Base-by-base conservation (phyloP, 768 basidiomycete species). In the Cystofilobasidium macerans region DNA sequence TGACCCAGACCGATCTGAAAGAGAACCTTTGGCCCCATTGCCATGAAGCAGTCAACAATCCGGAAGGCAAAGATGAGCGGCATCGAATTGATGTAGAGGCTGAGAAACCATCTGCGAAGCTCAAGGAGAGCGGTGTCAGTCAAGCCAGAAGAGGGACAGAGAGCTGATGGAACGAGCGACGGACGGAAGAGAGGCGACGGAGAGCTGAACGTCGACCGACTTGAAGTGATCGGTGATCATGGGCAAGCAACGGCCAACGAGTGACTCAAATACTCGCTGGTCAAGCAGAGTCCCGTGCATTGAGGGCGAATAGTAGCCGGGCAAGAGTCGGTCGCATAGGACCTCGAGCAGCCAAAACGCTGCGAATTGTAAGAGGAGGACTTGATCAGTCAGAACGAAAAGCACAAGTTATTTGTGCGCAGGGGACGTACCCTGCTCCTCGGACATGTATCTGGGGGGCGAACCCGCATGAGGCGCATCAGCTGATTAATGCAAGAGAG, bases 221-320 rank as follows among this genome's bases (percentile, higher is more conserved):
- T 82, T 81, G 78, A 97, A 95, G 75, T 98, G 89, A 33, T 95
- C 90, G 71, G 93, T 86, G 70, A 99, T 89, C 72, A 94, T 87
- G 4, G 92, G 92, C 43, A 97, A 80, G 78, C 88, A 89, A 62
- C 85, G 83, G 63, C 86, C 82, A 9, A 98, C 93, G 36, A 99
- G 81, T 8, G 92, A 85, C 74, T 99, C 95, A 69, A 99, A 99
- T 0, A 99, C 95, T 24, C 92, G 83, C 75, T 99, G 95, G 74
- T 99, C 95, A n/a, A 99, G 84, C 14, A 99, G 82, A 0, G 95
- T 99, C 18, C 95, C 95, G 71, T 97, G 91, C 95, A 99, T 99
- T 0, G 93, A 94, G 2, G 91, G 89, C 69, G 65, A 67, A 54
- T 67, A 67, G 59, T 67, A 67, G 9, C 65, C 65, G 14, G 65